These are phyloP conservation scores for Orychophragmus violaceus DNA, from an alignment of 345 rosid genomes.

Conservation along the genomic window DNA sequence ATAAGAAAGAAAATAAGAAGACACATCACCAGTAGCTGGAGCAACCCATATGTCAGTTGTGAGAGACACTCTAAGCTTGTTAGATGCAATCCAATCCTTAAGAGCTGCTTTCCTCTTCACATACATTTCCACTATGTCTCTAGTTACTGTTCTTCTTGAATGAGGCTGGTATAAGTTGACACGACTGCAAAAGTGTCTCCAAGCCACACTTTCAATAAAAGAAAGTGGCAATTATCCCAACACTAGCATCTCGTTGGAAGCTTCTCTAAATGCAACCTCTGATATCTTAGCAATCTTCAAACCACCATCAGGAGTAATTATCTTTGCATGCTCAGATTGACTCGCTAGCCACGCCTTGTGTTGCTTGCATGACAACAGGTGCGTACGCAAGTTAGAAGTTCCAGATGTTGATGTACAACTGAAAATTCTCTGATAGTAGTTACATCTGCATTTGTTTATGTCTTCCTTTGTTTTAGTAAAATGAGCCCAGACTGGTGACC, in stretches of 20 bases:
- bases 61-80: neutral
- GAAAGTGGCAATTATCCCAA: neutral
- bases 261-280: neutral
- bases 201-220: neutral
- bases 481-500: neutral
- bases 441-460: too few relatives aligned
- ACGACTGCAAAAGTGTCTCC: neutral
- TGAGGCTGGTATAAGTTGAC: neutral
- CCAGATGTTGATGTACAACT: too few relatives aligned
- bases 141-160: neutral
- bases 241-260: neutral
- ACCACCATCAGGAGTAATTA: neutral
- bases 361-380: too few relatives aligned
- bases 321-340: neutral
- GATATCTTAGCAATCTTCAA: neutral
- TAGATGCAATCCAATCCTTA: neutral
- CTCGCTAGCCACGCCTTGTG: neutral
- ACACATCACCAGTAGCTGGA: neutral
- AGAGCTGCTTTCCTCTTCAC: neutral
- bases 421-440: too few relatives aligned
- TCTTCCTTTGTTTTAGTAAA: too few relatives aligned
- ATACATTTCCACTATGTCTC: neutral
- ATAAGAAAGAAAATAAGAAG: neutral
- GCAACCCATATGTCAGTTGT: neutral
- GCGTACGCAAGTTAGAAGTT: too few relatives aligned